Evolutionary conservation across 1,139 yeast species (phyloP).

Genomic region (Zhuliangozyma parablackwelliae): DNA sequence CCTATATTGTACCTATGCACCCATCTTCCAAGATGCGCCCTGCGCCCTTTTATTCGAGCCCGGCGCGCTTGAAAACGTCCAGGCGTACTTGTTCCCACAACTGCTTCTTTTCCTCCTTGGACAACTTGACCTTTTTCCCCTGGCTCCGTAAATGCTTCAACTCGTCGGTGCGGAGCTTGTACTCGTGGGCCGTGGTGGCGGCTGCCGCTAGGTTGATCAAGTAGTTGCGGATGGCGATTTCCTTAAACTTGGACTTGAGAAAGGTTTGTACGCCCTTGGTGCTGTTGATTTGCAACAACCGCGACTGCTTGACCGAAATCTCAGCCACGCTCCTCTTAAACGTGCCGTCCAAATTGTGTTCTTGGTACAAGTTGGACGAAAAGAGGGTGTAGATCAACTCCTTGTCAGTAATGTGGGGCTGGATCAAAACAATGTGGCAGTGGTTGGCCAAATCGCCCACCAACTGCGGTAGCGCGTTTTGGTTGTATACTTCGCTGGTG

Average conservation of each 20-base stretch:
- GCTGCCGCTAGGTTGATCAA: conserved; percentile 52
- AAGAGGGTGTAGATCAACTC: conserved; percentile 39
- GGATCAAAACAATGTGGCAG: conserved; percentile 40
- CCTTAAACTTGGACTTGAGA: conserved; percentile 37
- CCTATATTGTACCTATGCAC: not conserved
- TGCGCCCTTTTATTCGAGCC: conserved; percentile 25
- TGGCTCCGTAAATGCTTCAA: conserved; percentile 18
- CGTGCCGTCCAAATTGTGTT: conserved; percentile 41
- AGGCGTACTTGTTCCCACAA: conserved; percentile 50
- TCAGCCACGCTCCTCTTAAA: conserved; percentile 51
- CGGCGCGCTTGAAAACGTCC: conserved; percentile 48
- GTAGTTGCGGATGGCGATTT: conserved; percentile 47
- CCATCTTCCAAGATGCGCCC: not conserved
- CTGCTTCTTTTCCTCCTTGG: conserved; percentile 39
- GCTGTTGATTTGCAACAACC: conserved; percentile 37
- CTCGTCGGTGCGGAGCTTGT: conserved; percentile 35
- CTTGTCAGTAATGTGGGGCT: conserved; percentile 41
- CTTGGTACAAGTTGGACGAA: conserved; percentile 42
- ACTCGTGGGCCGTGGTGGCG: conserved; percentile 51
- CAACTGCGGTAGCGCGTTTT: conserved; percentile 35
- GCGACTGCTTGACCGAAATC: conserved; percentile 47
- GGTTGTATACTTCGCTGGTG: conserved; percentile 32
- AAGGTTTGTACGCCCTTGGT: conserved; percentile 18
- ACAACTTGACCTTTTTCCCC: conserved; percentile 28
- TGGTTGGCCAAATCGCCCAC: conserved; percentile 42